Base-by-base conservation (phyloP, 2,329 filamentous ascomycete genomes). In the Aspergillus amoenus region DNA sequence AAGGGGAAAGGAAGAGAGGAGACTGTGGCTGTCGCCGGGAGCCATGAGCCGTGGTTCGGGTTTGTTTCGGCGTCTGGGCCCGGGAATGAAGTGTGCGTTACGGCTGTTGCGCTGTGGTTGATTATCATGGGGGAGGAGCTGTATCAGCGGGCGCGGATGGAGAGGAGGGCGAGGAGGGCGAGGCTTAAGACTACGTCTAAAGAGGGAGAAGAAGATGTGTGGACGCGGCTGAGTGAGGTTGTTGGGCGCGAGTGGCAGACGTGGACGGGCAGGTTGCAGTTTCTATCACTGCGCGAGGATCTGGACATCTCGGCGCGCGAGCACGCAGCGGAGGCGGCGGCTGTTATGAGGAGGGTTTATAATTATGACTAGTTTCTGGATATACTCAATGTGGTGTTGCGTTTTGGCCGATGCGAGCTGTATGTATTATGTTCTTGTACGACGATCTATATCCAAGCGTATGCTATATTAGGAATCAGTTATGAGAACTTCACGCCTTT, bases 401-500 rank as follows among this genome's bases (percentile, higher is more conserved):
- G 6, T 37, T n/a, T 37, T n/a, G 13, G 13, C 9, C 11, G 27
- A 30, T 11, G 27, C 27, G 8, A 30, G 8, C 13, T 30, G 27
- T 30, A 30, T 30, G 27, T 9, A 30, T 30, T 30, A 30, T 30
- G 27, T 9, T 30, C 27, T 30, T 11, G 27, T 30, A 30, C 27
- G 27, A 30, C 4, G 27, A 11, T 30, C 27, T 30, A 30, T 30
- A 30, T 9, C 27, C 9, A 30, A 30, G 27, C 8, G 9, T 9
- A 30, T 30, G 9, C 9, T 30, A 30, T 30, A 30, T 11, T 30
- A 30, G 11, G 9, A 11, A 11, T 30, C 8, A 30, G 40, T 62
- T 61, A 76, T 22, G 72, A 73, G 73, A 87, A 87, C 52, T 81
- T 79, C 61, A 88, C 81, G 3, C 84, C 84, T 40, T 79, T 76